Conservation (phyloP, 495 filamentous ascomycete genomes). For the Poronia punctata region DNA sequence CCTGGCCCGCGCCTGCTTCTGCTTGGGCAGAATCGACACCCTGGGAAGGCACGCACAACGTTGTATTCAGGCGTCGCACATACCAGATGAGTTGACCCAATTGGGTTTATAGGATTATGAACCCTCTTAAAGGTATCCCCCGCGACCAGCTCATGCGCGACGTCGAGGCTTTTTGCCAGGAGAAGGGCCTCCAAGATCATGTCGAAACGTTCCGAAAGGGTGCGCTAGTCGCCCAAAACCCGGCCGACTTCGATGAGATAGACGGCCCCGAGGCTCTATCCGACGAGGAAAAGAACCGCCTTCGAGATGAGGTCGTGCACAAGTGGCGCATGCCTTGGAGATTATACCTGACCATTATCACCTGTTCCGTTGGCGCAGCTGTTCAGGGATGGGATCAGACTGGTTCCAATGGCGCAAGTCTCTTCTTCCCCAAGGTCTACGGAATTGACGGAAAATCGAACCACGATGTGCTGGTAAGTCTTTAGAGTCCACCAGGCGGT, state of each 20-base stretch:
- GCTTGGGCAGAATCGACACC: no score
- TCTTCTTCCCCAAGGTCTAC: slow-evolving; percentile 51
- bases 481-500: slow-evolving; percentile 12
- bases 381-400: slow-evolving; percentile 71
- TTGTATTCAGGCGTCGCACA: no score
- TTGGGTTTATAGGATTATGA: slow-evolving; percentile 49
- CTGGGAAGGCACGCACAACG: no score
- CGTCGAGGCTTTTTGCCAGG: slow-evolving; percentile 48
- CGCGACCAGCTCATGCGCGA: slow-evolving; percentile 43
- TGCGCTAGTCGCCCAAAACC: slow-evolving; percentile 61
- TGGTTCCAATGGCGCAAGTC: slow-evolving; percentile 68
- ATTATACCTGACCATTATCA: slow-evolving; percentile 57
- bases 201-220: slow-evolving; percentile 48
- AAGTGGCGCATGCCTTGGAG: slow-evolving; percentile 58
- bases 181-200: slow-evolving; percentile 46
- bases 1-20: no score
- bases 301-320: slow-evolving; percentile 51
- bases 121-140: slow-evolving; percentile 53
- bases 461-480: slow-evolving; percentile 40
- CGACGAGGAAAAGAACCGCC: slow-evolving; percentile 44
- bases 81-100: no score
- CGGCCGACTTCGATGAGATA: slow-evolving; percentile 45
- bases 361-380: slow-evolving; percentile 68
- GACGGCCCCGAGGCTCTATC: slow-evolving; percentile 42
- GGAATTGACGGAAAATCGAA: slow-evolving; percentile 39